Evolutionary conservation across 306 rosid genomes (phyloP).

Genomic region (Rubus parviflorus): DNA sequence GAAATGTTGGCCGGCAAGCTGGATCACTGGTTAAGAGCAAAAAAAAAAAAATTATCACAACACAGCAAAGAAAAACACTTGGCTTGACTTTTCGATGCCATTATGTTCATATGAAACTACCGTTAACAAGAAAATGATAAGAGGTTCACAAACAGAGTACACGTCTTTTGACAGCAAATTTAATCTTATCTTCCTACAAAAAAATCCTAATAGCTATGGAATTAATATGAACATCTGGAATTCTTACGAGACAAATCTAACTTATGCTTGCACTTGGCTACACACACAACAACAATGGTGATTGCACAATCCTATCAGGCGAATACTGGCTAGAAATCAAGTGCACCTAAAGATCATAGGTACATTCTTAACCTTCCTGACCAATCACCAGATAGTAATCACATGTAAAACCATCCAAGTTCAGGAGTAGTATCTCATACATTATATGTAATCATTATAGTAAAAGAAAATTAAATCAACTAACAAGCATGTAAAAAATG

Average conservation of each 20-base stretch:
- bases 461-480: neutral
- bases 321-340: neutral
- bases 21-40: slow-evolving; percentile 60
- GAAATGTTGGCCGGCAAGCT: slow-evolving; percentile 73
- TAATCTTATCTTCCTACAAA: neutral
- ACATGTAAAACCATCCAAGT: neutral
- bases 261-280: neutral
- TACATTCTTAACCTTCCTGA: neutral
- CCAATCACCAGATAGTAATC: neutral
- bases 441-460: slow-evolving; percentile 13
- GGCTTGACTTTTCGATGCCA: neutral
- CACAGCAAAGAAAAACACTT: neutral
- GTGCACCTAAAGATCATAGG: neutral
- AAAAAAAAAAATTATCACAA: neutral
- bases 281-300: neutral
- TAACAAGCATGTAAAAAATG: slow-evolving; percentile 5
- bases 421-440: slow-evolving; percentile 14
- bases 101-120: neutral
- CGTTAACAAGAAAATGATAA: neutral
- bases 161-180: neutral
- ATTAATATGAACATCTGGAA: neutral
- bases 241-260: neutral
- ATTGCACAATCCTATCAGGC: neutral
- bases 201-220: neutral
- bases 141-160: neutral